Conservation (phyloP, 805 yeast genomes). For the Lipomyces oligophaga region DNA sequence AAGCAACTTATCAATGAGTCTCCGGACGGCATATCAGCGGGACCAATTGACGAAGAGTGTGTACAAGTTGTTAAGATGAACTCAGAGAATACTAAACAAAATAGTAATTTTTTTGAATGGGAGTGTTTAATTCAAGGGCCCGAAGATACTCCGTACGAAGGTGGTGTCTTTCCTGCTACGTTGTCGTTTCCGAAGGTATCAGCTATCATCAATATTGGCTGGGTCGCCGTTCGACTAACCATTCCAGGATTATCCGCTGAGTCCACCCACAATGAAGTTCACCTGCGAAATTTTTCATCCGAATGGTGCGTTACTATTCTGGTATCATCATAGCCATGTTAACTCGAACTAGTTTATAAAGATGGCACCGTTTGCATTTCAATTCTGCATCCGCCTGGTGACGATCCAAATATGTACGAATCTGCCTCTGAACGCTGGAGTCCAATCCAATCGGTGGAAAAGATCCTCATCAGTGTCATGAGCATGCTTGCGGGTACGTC, state of each 20-base stretch:
- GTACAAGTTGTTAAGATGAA: slow-evolving; percentile 11
- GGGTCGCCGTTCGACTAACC: too few species aligned
- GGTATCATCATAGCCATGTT: neutral
- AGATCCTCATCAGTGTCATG: slow-evolving; percentile 85
- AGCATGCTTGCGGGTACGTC: slow-evolving; percentile 72
- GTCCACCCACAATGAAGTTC: slow-evolving; percentile 73
- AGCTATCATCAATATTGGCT: too few species aligned
- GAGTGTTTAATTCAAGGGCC: slow-evolving; percentile 85
- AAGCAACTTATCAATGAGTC: slow-evolving; percentile 81
- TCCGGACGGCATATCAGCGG: slow-evolving; percentile 94
- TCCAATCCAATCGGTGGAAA: slow-evolving; percentile 97
- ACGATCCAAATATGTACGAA: slow-evolving; percentile 94
- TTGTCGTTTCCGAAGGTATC: slow-evolving; percentile 56
- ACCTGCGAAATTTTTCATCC: slow-evolving; percentile 88
- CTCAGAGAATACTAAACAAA: neutral
- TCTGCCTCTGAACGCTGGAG: slow-evolving; percentile 96
- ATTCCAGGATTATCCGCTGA: slow-evolving; percentile 73
- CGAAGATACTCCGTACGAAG: slow-evolving; percentile 75
- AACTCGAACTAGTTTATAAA: slow-evolving; percentile 52
- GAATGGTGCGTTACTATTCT: slow-evolving; percentile 47
- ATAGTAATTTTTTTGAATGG: slow-evolving; percentile 61
- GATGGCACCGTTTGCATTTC: slow-evolving; percentile 97
- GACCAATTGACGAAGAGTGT: slow-evolving; percentile 69
- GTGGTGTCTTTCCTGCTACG: slow-evolving; percentile 79
- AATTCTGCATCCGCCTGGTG: slow-evolving; percentile 93